Base-by-base conservation (phyloP, 176 grass and related monocot species). In the Echinochloa phyllopogon region DNA sequence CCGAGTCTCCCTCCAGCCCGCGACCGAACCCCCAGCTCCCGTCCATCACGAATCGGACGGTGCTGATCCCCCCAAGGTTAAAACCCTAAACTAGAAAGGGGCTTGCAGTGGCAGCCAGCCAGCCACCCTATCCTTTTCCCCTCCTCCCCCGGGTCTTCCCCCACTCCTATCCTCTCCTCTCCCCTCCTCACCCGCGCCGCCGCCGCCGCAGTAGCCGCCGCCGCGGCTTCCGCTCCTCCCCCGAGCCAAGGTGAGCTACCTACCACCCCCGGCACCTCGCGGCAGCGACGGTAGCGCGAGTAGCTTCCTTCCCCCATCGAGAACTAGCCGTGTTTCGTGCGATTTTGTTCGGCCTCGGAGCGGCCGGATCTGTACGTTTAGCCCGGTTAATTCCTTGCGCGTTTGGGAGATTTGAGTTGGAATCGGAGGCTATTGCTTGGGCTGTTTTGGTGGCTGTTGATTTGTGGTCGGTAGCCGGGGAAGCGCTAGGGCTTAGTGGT, bases 61-160 rank as follows among this genome's bases (percentile, higher is more conserved):
- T 4, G 16, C n/a, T 0, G 16, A 65, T 42, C 10, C 3, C 10
- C 15, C 39, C 3, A 13, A 65, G 18, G 25, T 76, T 86, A 78
- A 90, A 89, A 90, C 84, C 88, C 84, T 86, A 83, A 83, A 82
- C 76, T 68, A 80, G 78, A 75, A 88, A 74, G 25, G 78, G 65
- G 4, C 55, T 77, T 41, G 57, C 47, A 59, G 65, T 39, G 71
- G 57, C 58, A 76, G 36, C 24, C 80, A 83, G 45, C 74, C 29
- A 72, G 49, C 38, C n/a, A 39, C 79, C 66, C 66, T 83, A 83
- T 86, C 88, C 74, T 78, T 83, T 58, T 58, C 66, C 15, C 52
- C 79, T 36, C 66, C 57, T 36, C 48, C 52, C 48, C 50, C 13
- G 52, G 4, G 55, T 86, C 45, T 17, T 33, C 43, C 21, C 76